A percentile compares a stretch with the other conserved stretches of the same genome.
Evolutionary conservation across 306 rosid genomes (phyloP).

Genomic region (Lithocarpus polystachyus): DNA sequence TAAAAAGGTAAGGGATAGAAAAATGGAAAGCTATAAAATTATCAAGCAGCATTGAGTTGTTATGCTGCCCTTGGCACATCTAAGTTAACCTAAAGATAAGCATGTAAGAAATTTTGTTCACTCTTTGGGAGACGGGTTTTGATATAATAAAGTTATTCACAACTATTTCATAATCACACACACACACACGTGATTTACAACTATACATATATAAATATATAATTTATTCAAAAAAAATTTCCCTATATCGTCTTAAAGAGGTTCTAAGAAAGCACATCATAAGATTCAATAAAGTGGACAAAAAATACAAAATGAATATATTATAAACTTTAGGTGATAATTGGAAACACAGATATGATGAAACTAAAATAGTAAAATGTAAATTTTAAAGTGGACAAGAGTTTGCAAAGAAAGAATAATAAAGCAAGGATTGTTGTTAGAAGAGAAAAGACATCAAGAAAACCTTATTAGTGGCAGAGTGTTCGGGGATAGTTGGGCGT

Average conservation of each 20-base stretch:
- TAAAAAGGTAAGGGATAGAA: neutral
- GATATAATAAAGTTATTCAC: neutral
- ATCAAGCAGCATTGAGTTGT: too few relatives aligned
- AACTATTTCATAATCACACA: neutral
- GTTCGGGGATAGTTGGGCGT: slow-evolving; percentile 66
- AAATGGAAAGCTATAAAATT: neutral
- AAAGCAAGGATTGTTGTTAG: neutral
- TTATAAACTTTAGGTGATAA: neutral
- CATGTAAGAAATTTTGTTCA: neutral
- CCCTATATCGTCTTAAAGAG: neutral
- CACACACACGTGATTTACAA: neutral
- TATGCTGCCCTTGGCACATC: neutral
- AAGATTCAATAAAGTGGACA: neutral
- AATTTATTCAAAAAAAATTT: neutral
- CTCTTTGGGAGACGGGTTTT: neutral
- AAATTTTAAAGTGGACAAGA: neutral
- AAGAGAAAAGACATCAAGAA: slow-evolving; percentile 14
- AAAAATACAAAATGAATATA: neutral
- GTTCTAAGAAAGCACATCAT: neutral
- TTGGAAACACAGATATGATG: neutral
- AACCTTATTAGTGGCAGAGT: slow-evolving; percentile 54
- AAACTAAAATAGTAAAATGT: neutral
- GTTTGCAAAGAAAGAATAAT: neutral
- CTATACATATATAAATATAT: neutral
- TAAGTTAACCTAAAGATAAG: neutral